Evolutionary conservation across 768 basidiomycete genomes (phyloP).

Genomic region (Tulasnella sp.): DNA sequence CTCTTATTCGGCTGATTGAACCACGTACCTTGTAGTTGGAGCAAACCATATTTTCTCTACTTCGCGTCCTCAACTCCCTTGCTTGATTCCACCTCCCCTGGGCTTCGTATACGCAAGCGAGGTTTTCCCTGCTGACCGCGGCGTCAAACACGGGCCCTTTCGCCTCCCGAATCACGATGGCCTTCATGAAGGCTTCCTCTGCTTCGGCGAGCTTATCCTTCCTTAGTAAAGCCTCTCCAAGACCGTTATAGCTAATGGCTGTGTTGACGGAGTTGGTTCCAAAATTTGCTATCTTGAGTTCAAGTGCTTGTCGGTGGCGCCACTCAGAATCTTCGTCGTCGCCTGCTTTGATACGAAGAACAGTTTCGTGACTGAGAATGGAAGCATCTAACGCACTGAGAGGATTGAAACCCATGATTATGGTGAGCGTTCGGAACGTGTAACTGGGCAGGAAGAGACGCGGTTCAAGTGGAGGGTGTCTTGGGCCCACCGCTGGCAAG

Average conservation of each 20-base stretch:
- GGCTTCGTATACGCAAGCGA: constrained; percentile 40
- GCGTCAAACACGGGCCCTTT: constrained; percentile 36
- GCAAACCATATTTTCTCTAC: constrained; percentile 35
- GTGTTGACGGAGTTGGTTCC: constrained; percentile 34
- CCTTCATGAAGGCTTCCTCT: constrained; percentile 39
- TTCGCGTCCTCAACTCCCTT: constrained; percentile 35
- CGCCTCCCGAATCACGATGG: constrained; percentile 34
- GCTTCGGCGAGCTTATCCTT: constrained; percentile 41
- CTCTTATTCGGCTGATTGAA: background rate
- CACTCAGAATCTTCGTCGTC: constrained; percentile 36
- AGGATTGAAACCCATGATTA: background rate
- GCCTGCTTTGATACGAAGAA: constrained; percentile 31
- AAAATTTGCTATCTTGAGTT: constrained; percentile 33
- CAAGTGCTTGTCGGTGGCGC: constrained; percentile 37
- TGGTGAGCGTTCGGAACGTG: too few relatives aligned
- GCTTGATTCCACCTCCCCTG: constrained; percentile 37
- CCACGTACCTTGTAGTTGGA: constrained; percentile 34
- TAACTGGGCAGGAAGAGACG: background rate
- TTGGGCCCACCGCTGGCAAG: background rate
- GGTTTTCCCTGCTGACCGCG: constrained; percentile 41
- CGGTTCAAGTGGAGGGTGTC: too few relatives aligned
- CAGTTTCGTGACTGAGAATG: constrained; percentile 32
- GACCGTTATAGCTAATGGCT: constrained; percentile 38
- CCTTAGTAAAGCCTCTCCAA: constrained; percentile 40
- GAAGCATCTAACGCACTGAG: constrained; percentile 24